These are phyloP conservation scores for Ambrosia artemisiifolia DNA, from an alignment of 129 eudicot species.

Conservation along the genomic window DNA sequence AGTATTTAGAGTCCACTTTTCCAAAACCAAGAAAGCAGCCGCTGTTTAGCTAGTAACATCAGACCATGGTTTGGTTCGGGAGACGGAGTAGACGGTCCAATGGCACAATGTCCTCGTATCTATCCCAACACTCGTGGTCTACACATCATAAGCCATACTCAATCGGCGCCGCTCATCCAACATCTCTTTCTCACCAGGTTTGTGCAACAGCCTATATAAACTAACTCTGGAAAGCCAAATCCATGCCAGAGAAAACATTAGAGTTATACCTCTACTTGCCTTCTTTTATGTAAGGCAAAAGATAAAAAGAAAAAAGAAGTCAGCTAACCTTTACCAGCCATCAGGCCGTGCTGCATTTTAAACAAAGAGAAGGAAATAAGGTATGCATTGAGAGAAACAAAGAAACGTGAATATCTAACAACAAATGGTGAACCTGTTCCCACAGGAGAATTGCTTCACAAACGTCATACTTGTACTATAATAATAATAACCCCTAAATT, in stretches of 20 bases:
- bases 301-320: too few species aligned
- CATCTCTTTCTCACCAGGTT: constrained; percentile 58
- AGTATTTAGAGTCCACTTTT: too few species aligned
- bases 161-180: constrained; percentile 70
- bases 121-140: too few species aligned
- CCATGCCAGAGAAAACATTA: too few species aligned
- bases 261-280: too few species aligned
- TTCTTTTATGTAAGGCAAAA: too few species aligned
- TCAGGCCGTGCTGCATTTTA: constrained; percentile 91
- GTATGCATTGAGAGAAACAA: constrained; percentile 7
- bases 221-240: constrained; percentile 53
- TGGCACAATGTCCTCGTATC: too few species aligned
- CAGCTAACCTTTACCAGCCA: constrained; percentile 52
- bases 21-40: too few species aligned
- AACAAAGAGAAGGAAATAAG: constrained; percentile 24
- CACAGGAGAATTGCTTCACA: constrained; percentile 90
- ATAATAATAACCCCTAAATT: too few species aligned
- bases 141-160: constrained; percentile 90
- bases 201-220: constrained; percentile 68
- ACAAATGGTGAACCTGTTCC: constrained; percentile 74
- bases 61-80: too few species aligned
- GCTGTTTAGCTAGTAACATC: too few species aligned
- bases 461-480: constrained; percentile 87
- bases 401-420: background rate
- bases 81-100: too few species aligned